A percentile compares a stretch with the other conserved stretches of the same genome.
Evolutionary conservation across 129 eudicot species (phyloP).

Genomic region (Sambucus nigra): DNA sequence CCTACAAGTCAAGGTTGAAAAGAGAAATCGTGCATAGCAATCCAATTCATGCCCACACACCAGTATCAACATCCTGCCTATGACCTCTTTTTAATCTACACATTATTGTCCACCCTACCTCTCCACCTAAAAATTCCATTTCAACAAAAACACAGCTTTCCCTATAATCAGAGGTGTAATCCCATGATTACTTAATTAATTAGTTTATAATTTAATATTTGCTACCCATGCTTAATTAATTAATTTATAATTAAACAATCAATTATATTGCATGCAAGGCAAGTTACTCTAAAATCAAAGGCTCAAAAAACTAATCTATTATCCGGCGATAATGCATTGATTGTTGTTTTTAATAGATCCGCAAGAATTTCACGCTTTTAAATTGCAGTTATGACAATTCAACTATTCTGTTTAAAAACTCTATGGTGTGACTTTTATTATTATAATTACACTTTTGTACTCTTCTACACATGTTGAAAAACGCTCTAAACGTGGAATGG

Average conservation of each 20-base stretch:
- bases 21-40: neutral
- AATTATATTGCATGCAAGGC: constrained; percentile 10
- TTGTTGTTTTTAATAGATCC: too few species aligned
- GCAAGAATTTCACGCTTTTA: too few species aligned
- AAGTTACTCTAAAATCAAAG: constrained; percentile 5
- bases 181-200: neutral
- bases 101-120: neutral
- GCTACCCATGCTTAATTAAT: neutral
- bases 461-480: too few species aligned
- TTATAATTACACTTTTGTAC: too few species aligned
- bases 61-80: neutral
- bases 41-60: neutral
- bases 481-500: too few species aligned
- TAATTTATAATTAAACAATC: neutral
- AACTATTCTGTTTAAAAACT: too few species aligned
- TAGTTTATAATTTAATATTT: too few species aligned
- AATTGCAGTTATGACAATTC: too few species aligned
- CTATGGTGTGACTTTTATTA: too few species aligned
- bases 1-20: neutral
- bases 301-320: neutral
- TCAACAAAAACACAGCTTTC: constrained; percentile 7
- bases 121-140: constrained; percentile 12
- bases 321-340: too few species aligned
- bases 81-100: neutral
- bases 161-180: neutral